Conservation (phyloP, 2,329 filamentous ascomycete species). For the Ophiostoma quercus region DNA sequence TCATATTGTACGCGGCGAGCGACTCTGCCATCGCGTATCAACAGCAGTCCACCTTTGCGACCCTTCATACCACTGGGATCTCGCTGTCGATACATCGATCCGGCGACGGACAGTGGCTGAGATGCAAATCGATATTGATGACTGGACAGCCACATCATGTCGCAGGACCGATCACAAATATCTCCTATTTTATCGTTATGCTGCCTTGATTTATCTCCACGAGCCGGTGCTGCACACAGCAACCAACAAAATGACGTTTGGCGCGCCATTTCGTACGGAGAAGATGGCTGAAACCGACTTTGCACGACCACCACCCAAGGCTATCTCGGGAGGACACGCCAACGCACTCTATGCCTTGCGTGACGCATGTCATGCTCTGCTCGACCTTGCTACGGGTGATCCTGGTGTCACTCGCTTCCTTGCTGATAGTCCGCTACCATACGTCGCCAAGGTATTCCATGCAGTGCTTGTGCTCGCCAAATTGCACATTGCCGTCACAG, state of each 20-base stretch:
- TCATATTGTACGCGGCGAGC: slow-evolving; percentile 16
- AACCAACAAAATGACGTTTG: slow-evolving; percentile 19
- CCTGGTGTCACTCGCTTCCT: slow-evolving; percentile 1
- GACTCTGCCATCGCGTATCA: slow-evolving; percentile 10
- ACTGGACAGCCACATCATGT: slow-evolving; percentile 16
- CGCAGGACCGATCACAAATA: not conserved
- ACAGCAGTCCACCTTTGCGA: slow-evolving; percentile 5
- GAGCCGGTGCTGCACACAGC: slow-evolving; percentile 15
- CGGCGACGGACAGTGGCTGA: not conserved
- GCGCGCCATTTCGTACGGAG: slow-evolving; percentile 10
- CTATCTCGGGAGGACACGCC: slow-evolving; percentile 10
- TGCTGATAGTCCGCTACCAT: not conserved
- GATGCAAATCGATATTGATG: slow-evolving; percentile 12
- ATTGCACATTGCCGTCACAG: slow-evolving; percentile 18
- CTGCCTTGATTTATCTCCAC: slow-evolving; percentile 17
- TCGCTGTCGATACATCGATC: not conserved
- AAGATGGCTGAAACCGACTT: slow-evolving; percentile 15
- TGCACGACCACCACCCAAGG: not conserved
- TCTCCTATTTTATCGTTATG: slow-evolving; percentile 16
- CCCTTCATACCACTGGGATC: not conserved
- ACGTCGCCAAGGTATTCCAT: slow-evolving; percentile 16
- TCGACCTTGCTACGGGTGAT: slow-evolving; percentile 12
- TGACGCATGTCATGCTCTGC: slow-evolving; percentile 4
- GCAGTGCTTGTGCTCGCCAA: slow-evolving; percentile 16
- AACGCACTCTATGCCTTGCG: slow-evolving; percentile 14